Conservation (phyloP, 495 filamentous ascomycete genomes). For the Neurospora sp. region DNA sequence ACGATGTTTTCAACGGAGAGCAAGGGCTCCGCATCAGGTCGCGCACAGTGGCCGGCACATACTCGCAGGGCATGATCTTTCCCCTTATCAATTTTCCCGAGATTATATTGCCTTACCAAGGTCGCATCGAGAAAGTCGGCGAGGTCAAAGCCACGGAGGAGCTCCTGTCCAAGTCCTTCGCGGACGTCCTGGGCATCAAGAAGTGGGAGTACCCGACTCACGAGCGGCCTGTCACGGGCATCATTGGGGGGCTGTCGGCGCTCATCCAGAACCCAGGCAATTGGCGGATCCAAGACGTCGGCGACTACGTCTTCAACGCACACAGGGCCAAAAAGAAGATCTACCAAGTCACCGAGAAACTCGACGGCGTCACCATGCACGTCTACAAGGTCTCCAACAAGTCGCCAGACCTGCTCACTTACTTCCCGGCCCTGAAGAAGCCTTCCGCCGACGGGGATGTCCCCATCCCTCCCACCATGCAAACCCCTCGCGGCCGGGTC, state of each 20-base stretch:
- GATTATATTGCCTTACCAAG: conserved; percentile 4
- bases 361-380: conserved; percentile 18
- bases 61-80: conserved; percentile 14
- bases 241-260: not conserved
- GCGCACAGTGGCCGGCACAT: not conserved
- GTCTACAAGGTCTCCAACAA: conserved; percentile 10
- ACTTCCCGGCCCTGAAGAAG: not conserved
- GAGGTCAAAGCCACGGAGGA: not conserved
- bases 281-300: not conserved
- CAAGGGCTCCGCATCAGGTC: conserved; percentile 7
- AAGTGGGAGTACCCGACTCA: conserved; percentile 16
- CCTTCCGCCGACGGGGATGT: not conserved
- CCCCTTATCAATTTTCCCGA: conserved; percentile 4
- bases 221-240: not conserved
- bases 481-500: not conserved
- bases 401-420: not conserved
- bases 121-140: not conserved
- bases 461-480: not conserved
- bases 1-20: conserved; percentile 3
- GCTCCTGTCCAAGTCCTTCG: not conserved
- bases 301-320: not conserved
- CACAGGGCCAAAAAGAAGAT: not conserved
- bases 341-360: conserved; percentile 18
- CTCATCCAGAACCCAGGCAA: not conserved
- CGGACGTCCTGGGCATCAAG: conserved; percentile 5